A percentile compares a stretch with the other conserved stretches of the same genome.
Conservation (phyloP, 768 basidiomycete species). For the Lentinula raphanica region DNA sequence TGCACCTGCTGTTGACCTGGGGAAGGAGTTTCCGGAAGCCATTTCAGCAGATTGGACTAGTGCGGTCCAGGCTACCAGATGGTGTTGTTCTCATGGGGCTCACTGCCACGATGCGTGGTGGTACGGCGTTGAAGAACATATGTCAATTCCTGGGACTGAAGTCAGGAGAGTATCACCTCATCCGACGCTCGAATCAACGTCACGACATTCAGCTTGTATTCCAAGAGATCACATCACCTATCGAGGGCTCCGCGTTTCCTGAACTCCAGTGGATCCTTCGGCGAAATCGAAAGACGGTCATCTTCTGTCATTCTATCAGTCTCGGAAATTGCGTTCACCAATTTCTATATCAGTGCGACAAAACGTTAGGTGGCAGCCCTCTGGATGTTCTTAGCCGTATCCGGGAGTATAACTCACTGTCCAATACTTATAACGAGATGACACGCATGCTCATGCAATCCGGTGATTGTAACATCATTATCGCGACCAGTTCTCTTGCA, state of each 20-base stretch:
- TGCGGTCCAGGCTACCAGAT: conserved; percentile 12
- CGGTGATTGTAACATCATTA: background rate
- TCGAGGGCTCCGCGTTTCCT: conserved; percentile 14
- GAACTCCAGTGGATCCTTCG: conserved; percentile 24
- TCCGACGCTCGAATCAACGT: conserved; percentile 20
- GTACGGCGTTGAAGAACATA: conserved; percentile 2
- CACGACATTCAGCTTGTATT: conserved; percentile 21
- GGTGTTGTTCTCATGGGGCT: background rate
- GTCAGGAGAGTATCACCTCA: conserved; percentile 15
- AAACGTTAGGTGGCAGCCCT: background rate
- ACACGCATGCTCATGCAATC: background rate
- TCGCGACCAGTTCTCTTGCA: background rate
- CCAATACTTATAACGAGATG: background rate
- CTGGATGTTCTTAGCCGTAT: conserved; percentile 10
- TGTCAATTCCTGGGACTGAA: conserved; percentile 17
- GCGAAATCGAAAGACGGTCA: conserved; percentile 14
- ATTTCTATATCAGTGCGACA: background rate
- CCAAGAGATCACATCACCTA: conserved; percentile 12
- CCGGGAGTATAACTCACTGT: background rate
- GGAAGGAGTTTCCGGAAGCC: conserved; percentile 18
- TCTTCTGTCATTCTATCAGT: conserved; percentile 16
- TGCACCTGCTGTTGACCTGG: conserved; percentile 21
- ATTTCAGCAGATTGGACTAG: conserved; percentile 19
- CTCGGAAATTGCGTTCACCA: background rate
- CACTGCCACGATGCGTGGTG: background rate